phyloP scores from a whole-genome alignment of 345 rosid species.

The Dovyalis caffra region DNA sequence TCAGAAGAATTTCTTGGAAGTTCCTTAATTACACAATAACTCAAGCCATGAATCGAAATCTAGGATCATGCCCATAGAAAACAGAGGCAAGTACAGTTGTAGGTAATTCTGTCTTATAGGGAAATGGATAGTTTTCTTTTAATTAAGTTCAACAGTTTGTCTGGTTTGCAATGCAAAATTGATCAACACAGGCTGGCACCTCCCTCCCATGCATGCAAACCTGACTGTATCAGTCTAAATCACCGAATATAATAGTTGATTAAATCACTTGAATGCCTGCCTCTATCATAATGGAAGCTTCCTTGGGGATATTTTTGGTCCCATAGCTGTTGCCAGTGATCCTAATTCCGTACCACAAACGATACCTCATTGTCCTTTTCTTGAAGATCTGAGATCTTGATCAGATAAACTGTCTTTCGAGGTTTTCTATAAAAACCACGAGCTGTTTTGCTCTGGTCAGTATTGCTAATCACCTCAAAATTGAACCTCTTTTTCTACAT shows the following conservation, averaged over 20 bases:
- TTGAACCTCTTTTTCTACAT: background rate
- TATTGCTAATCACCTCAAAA: background rate
- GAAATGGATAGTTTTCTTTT: background rate
- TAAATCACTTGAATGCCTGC: background rate
- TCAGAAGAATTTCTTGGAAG: conserved; percentile 9
- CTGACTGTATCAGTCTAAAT: background rate
- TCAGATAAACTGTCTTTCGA: conserved; percentile 4
- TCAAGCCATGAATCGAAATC: conserved; percentile 3
- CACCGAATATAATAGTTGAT: background rate
- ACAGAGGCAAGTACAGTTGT: conserved; percentile 15
- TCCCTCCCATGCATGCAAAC: conserved; percentile 32
- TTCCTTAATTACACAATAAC: background rate
- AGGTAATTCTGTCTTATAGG: background rate
- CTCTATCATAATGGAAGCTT: conserved; percentile 26
- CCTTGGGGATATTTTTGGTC: conserved; percentile 8
- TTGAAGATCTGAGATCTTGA: conserved; percentile 30
- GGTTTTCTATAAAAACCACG: conserved; percentile 16
- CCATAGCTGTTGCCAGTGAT: conserved; percentile 38
- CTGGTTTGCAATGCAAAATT: conserved; percentile 7
- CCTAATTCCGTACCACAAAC: conserved; percentile 43
- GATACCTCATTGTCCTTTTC: conserved; percentile 46
- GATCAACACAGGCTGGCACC: conserved; percentile 33
- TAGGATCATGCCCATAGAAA: background rate
- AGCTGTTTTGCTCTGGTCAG: conserved; percentile 1
- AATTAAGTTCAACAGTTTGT: conserved; percentile 6